Base-by-base conservation (phyloP, 2,329 filamentous ascomycete genomes). In the Aureobasidium lini region DNA sequence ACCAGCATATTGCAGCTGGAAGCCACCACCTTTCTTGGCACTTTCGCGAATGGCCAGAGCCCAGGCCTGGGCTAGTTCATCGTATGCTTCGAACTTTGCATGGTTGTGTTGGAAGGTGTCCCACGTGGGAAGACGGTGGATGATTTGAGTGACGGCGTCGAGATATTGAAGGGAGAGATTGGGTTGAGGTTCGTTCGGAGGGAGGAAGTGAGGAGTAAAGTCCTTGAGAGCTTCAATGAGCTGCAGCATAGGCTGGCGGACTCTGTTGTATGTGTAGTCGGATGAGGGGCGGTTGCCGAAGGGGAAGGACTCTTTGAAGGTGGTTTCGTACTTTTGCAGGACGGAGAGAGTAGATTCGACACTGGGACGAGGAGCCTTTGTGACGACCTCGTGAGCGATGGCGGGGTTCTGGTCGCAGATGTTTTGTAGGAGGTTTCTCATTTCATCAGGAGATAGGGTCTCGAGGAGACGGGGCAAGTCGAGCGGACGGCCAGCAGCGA, bases 41-140 rank as follows among this genome's bases (percentile, higher is more conserved):
- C 91, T 90, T 73, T 99, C 94, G 62, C 86, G 87, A 66, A 99
- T 88, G 52, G 96, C 93, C 65, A 95, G 74, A 15, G 90, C 86
- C 94, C 94, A 99, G 1, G 94, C 94, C 68, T 88, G 90, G 29
- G 90, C 87, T 64, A 99, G 92, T 70, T 97, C 94, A 68, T 99
- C 93, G 70, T 99, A 99, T 6, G 93, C 92, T 64, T 90, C 90
- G 65, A 96, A 88, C 74, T 96, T 96, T 77, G 95, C 90, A 67
- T 96, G 83, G 65, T 92, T 92, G 75, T 96, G 88, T 63, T 90
- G 85, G 62, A 88, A 88, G 46, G 86, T 90, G 66, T 94, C 89
- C 91, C 92, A 99, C 68, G 95, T 84, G 3, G 94, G 94, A 44
- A 99, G 80, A 40, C 86, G 81, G 72, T 99, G 92, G 60, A 97